Evolutionary conservation across 805 yeast genomes (phyloP), one percentile per base, ranked within the genome.

Genomic region (Trichomonascus vanleenenianus): DNA sequence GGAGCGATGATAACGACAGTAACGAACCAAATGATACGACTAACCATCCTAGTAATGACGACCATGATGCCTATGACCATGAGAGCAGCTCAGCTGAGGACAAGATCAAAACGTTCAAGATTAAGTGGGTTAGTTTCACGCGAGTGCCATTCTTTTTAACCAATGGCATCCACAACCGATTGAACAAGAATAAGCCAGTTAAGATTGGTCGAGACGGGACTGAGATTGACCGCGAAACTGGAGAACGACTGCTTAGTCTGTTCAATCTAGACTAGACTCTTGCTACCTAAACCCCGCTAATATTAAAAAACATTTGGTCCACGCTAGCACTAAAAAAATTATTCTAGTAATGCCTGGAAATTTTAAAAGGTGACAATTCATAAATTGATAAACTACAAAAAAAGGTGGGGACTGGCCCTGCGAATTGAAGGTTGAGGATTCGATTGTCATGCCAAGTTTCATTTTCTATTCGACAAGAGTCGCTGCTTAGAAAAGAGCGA

Each of bases 141-240:
- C 51, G 54, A 25, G 55, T 67, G 27, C 56, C 66, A 15, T 68
- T 43, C 18, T 56, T 64, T 14, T 68, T 43, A 22, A 46, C 50
- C 30, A 53, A 54, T 32, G 61, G 68, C 1, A 50, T 56, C 35
- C 60, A 61, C 39, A 67, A 68, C 51, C 54, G 66, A 2, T 55
- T 61, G 46, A 68, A 68, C 48, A 55, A 56, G 30, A 60, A 65
- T 51, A 60, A 63, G 43, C 68, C 66, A n/a, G 62, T 68, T 38
- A 67, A 67, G 45, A 59, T 68, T 16, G 72, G 72, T 2, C 57
- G 72, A 22, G 73, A 67, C 39, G 72, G 72, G 4, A 68, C 72
- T 1, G 72, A 69, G 49, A 55, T 67, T 30, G 70, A 65, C 42
- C 66, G 69, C 2, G 40, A 35, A 1, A 60, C 64, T 3, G 72